These are phyloP conservation scores for Paralagenidium karlingii DNA, from an alignment of 352 stramenopile genomes.

Conservation along the genomic window DNA sequence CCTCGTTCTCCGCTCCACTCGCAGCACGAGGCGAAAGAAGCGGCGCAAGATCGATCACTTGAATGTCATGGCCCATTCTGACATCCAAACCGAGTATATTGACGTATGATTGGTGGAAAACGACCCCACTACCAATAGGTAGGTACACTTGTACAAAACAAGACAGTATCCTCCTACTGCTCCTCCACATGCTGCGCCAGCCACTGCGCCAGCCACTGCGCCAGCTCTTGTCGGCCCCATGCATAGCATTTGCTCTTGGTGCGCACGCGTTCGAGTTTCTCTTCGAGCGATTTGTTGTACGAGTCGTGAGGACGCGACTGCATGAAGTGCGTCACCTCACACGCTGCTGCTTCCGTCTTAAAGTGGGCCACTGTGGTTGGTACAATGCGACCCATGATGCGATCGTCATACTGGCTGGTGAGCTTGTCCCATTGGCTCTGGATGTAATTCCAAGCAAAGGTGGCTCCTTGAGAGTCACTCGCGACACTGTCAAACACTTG, in stretches of 20 bases:
- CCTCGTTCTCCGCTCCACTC: too few relatives aligned
- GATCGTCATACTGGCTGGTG: constrained; percentile 43
- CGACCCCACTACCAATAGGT: too few relatives aligned
- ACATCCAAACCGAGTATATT: too few relatives aligned
- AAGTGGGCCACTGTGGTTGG: constrained; percentile 43
- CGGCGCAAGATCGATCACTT: too few relatives aligned
- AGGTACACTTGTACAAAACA: too few relatives aligned
- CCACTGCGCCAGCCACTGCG: constrained; percentile 61
- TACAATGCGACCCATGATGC: constrained; percentile 59
- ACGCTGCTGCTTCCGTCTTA: constrained; percentile 36
- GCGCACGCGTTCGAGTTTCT: constrained; percentile 56
- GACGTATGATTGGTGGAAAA: too few relatives aligned
- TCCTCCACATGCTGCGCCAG: too few relatives aligned
- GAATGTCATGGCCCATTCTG: too few relatives aligned
- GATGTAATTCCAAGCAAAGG: constrained; percentile 59
- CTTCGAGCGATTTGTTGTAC: constrained; percentile 52
- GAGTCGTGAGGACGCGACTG: constrained; percentile 46
- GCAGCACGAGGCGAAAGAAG: too few relatives aligned
- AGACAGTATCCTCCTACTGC: too few relatives aligned
- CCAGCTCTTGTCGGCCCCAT: constrained; percentile 35
- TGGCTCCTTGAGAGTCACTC: constrained; percentile 27
- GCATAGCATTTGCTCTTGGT: constrained; percentile 52
- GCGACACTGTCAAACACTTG: constrained; percentile 68
- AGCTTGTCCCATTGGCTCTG: constrained; percentile 51
- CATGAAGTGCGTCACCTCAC: constrained; percentile 48